Evolutionary conservation across 2,329 filamentous ascomycete genomes (phyloP).

Genomic region (Colletotrichum endophyticum): DNA sequence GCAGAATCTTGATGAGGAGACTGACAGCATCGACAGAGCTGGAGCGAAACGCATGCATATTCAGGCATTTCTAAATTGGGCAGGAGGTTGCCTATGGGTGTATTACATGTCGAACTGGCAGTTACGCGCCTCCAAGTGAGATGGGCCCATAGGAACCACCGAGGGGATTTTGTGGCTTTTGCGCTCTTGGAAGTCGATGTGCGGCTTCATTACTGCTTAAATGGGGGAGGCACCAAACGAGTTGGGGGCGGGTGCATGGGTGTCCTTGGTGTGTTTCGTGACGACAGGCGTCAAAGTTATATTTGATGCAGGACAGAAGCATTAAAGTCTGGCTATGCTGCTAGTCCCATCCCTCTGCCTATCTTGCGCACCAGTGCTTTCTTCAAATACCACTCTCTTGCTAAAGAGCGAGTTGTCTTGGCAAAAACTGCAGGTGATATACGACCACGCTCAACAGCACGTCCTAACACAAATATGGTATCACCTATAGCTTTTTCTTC

Average conservation of each 20-base stretch:
- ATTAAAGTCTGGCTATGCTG: background rate
- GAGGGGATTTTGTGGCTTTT: background rate
- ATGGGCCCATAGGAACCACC: background rate
- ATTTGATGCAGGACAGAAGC: background rate
- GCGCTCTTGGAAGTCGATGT: background rate
- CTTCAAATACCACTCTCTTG: constrained; percentile 83
- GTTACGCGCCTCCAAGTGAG: background rate
- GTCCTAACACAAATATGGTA: constrained; percentile 81
- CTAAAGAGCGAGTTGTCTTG: constrained; percentile 75
- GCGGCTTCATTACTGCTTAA: background rate
- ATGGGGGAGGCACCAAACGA: background rate
- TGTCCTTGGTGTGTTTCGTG: background rate
- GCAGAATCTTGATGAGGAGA: background rate
- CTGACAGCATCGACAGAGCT: background rate
- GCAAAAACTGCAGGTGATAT: constrained; percentile 77
- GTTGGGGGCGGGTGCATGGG: background rate
- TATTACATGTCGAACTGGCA: background rate
- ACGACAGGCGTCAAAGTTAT: background rate
- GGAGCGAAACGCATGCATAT: background rate
- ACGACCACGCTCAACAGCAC: constrained; percentile 75
- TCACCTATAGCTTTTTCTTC: constrained; percentile 89
- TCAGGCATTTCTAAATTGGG: background rate
- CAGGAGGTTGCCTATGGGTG: background rate
- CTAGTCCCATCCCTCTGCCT: constrained; percentile 74
- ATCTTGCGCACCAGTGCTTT: constrained; percentile 83